These are phyloP conservation scores for Trichoderma afroharzianum DNA, from an alignment of 2,329 filamentous ascomycete species.

Conservation along the genomic window DNA sequence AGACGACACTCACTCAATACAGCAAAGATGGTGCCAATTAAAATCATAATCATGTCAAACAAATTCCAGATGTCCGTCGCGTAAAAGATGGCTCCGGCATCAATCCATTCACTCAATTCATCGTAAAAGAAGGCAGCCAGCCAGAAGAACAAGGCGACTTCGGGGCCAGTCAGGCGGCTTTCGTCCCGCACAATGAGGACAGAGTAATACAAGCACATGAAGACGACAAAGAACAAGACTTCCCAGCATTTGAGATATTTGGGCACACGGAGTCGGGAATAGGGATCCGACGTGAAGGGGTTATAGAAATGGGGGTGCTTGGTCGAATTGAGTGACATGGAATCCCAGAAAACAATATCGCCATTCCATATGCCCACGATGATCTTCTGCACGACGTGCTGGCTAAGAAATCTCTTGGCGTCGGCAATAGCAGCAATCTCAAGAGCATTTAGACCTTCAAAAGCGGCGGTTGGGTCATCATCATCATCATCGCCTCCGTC, in stretches of 20 bases:
- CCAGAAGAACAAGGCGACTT: constrained; percentile 78
- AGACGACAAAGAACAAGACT: constrained; percentile 72
- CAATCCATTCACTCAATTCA: constrained; percentile 77
- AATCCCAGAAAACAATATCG: constrained; percentile 84
- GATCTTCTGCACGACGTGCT: constrained; percentile 76
- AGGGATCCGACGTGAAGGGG: constrained; percentile 62
- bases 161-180: constrained; percentile 61
- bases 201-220: constrained; percentile 79
- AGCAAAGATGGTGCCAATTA: constrained; percentile 68
- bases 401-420: constrained; percentile 80
- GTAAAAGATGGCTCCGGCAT: constrained; percentile 85
- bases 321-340: constrained; percentile 64
- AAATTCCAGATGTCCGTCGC: constrained; percentile 78
- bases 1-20: constrained; percentile 57
- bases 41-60: constrained; percentile 71
- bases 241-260: constrained; percentile 84
- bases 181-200: constrained; percentile 73
- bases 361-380: constrained; percentile 83
- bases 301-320: constrained; percentile 79
- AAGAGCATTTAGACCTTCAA: constrained; percentile 77
- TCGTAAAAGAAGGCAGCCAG: constrained; percentile 85
- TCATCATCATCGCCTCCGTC: constrained; percentile 47
- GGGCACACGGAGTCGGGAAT: constrained; percentile 72
- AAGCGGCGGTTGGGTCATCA: constrained; percentile 65
- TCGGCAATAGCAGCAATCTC: constrained; percentile 80